Evolutionary conservation across 2,329 filamentous ascomycete genomes (phyloP), one percentile per base, ranked within the genome.

Genomic region (Fusarium nisikadoi): DNA sequence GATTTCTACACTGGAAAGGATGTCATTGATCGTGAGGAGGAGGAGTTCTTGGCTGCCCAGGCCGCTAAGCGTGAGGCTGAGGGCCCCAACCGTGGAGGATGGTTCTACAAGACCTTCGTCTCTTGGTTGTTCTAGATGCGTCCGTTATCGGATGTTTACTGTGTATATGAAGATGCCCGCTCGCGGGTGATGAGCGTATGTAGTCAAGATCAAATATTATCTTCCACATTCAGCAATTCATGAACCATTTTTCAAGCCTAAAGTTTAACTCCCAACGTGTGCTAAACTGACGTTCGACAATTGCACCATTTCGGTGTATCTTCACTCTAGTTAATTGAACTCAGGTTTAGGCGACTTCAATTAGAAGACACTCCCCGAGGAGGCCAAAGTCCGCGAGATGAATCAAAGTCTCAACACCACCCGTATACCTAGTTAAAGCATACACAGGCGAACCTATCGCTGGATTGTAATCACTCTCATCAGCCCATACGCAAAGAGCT

Each of bases 1-100:
- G 92, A 94, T 83, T 88, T 94, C 69, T 93, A 88, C 83, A 88
- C 88, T 1, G 92, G 92, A 76, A 94, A 94, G 84, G 91, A 91
- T 58, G 85, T 88, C 66, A 92, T 94, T 72, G 92, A 94, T 80
- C 85, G 89, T 13, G 91, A 94, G 77, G 92, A 94, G 82, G 87
- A 89, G 66, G 90, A 89, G 70, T 94, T 91, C 81, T 75, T 93
- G 60, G 90, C 81, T 43, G 69, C 75, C 27, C 73, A 83, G 68
- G 78, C 77, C 50, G 73, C 77, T 12, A 75, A 77, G 42, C 68
- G 70, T 35, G 80, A 78, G 46, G 33, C 69, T 12, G 72, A 71
- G 55, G 75, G 75, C 13, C 41, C 54, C 6, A 68, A 72, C 70
- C 73, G 68, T 19, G 78, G 79, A 16, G 71, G 73, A 46, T 82